Conservation (phyloP, 306 rosid species). For the Cicer pinnatifidum region DNA sequence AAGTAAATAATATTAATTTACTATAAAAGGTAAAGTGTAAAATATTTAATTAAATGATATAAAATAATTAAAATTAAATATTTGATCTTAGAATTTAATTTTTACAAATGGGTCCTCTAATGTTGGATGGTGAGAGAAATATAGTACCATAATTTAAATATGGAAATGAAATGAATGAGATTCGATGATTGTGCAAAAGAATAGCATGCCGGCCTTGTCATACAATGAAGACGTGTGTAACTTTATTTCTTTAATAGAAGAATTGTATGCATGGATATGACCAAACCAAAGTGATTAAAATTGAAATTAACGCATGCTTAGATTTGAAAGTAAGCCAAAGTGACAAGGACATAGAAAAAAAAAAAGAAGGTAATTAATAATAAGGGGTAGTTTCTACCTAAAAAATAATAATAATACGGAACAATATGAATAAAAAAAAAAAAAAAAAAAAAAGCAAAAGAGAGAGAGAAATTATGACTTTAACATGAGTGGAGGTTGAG, state of each 20-base stretch:
- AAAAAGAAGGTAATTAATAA: constrained; percentile 7
- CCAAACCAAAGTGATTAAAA: constrained; percentile 22
- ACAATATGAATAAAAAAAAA: background rate
- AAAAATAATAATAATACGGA: background rate
- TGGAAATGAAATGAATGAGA: background rate
- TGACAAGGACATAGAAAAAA: constrained; percentile 38
- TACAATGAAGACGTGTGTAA: constrained; percentile 33
- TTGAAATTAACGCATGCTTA: constrained; percentile 31
- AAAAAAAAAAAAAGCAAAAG: background rate
- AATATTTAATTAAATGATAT: no score
- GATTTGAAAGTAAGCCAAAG: constrained; percentile 37
- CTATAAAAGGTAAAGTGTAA: no score
- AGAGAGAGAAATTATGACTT: constrained; percentile 26
- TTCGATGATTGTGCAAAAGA: constrained; percentile 27
- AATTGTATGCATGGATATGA: constrained; percentile 26
- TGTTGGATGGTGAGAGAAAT: background rate
- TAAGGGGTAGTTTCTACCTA: constrained; percentile 29
- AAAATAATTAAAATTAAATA: no score
- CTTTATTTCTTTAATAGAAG: constrained; percentile 27
- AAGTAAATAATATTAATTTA: no score
- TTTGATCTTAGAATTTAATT: no score
- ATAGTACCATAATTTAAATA: background rate
- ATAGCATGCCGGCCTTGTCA: background rate
- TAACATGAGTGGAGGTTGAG: constrained; percentile 41
- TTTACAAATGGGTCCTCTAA: no score